Evolutionary conservation across 148 eudicot genomes (phyloP).

Genomic region (Rhododendron ovatum): DNA sequence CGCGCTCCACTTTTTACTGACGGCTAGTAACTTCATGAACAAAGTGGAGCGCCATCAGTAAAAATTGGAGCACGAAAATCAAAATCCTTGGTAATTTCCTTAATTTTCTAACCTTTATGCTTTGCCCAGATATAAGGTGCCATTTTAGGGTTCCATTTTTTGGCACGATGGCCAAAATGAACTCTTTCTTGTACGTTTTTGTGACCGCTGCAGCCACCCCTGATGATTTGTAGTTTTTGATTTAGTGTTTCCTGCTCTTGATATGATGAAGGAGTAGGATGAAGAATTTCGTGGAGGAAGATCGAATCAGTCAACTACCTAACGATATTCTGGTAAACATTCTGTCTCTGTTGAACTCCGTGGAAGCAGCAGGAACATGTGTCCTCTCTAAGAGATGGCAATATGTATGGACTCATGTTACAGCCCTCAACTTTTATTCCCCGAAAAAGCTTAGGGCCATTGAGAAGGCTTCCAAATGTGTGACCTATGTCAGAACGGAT

Average conservation of each 20-base stretch:
- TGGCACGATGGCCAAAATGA: slow-evolving; percentile 1
- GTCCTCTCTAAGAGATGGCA: neutral
- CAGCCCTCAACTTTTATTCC: neutral
- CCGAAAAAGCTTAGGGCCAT: neutral
- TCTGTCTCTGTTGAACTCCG: no score
- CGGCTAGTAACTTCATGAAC: no score
- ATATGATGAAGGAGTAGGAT: no score
- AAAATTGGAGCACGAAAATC: no score
- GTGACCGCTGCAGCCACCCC: no score
- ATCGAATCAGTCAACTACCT: no score
- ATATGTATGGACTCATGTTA: neutral
- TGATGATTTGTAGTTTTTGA: no score
- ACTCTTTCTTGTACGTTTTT: neutral
- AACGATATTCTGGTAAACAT: no score
- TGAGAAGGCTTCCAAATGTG: neutral
- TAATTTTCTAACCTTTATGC: neutral
- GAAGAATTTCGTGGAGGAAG: no score
- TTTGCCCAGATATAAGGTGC: slow-evolving; percentile 1
- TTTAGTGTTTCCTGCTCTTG: no score
- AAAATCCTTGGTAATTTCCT: neutral
- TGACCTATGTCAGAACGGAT: neutral
- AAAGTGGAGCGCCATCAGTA: no score
- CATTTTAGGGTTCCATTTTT: neutral
- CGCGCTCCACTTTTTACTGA: no score
- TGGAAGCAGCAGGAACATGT: neutral